Base-by-base conservation (phyloP, 1,284 basidiomycete species). In the Pseudozyma thailandica region DNA sequence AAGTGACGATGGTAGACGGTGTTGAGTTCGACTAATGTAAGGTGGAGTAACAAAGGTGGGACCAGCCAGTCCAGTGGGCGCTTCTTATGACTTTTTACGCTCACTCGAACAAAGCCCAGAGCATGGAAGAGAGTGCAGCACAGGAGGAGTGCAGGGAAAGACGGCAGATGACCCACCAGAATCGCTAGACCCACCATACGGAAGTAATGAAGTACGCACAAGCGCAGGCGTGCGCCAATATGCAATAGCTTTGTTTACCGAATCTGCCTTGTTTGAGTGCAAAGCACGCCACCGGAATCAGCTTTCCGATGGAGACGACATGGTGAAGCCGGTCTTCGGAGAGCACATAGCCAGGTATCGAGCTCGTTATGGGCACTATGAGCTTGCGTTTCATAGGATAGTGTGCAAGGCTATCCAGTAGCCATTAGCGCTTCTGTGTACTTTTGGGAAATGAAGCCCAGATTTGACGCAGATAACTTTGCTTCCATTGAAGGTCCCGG, bases 311-410 rank as follows among this genome's bases (percentile, higher is more conserved):
- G 18, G 16, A 9, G 31, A 33, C 18, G 25, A 23, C 30, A 26
- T 18, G 16, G 6, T 23, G 16, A 41, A 25, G 44, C 45, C 53
- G 53, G 53, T 42, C 15, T 28, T 42, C 25, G 42, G 33, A 37
- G 33, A 42, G 31, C 43, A 45, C 16, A 20, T 12, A 7, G 26
- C 23, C 33, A 31, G 30, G 15, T 31, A 35, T 35, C 33, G 33
- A 9, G 26, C 6, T 21, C 39, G 23, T 45, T 26, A 43, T 7
- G 38, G 33, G 18, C 16, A 30, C 18, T 48, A 43, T 52, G 48
- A 47, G 47, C 43, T 23, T 12, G 39, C 9, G 52, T 23, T 66
- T 66, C 63, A 66, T 66, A 26, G 48, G 25, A 42, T 28, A 16
- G 38, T n/a, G 21, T 35, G 48, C 23, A 44, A 50, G 44, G n/a